Base-by-base conservation (phyloP, 2,329 filamentous ascomycete genomes). In the Penicillium sumatraense region DNA sequence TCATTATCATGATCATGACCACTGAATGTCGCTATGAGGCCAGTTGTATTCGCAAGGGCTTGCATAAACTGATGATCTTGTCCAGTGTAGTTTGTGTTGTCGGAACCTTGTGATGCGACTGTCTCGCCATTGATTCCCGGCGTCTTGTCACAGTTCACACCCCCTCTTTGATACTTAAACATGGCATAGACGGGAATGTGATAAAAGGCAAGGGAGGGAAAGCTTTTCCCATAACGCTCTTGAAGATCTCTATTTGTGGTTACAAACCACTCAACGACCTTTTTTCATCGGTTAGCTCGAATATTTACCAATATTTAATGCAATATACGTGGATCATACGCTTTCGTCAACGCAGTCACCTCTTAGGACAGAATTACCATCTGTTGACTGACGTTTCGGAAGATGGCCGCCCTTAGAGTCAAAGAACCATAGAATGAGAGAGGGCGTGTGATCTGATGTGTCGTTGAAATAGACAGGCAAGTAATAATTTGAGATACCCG, bases 371-470 rank as follows among this genome's bases (percentile, higher is more conserved):
- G 62, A 57, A 10, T 68, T 62, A 49, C 13, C 44, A 35, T 3
- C 49, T 8, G 61, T 48, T 23, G 68, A 53, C 1, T 60, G 62
- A 18, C 80, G 59, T 42, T 75, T 79, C 61, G 80, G 84, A 46
- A 77, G 74, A 49, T 76, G 75, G 7, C 86, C 86, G 31, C 87
- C 86, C 14, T 82, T 78, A 52, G 80, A 83, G 64, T 91, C 89
- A 63, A 91, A 90, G 73, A 90, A 90, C 86, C 87, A 91, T 1
- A 91, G 75, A 0, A 91, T 64, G 7, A 79, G 63, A 7, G 65
- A 61, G 6, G 83, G 81, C 1, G 42, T 45, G 10, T 54, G 51
- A 14, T 66, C 61, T 4, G 63, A 51, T 54, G 79, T 76, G 63
- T 81, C 81, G 46, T 66, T 56, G 10, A 72, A 67, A 62, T 81